Evolutionary conservation across 306 rosid genomes (phyloP).

Genomic region (Begonia peltatifolia): DNA sequence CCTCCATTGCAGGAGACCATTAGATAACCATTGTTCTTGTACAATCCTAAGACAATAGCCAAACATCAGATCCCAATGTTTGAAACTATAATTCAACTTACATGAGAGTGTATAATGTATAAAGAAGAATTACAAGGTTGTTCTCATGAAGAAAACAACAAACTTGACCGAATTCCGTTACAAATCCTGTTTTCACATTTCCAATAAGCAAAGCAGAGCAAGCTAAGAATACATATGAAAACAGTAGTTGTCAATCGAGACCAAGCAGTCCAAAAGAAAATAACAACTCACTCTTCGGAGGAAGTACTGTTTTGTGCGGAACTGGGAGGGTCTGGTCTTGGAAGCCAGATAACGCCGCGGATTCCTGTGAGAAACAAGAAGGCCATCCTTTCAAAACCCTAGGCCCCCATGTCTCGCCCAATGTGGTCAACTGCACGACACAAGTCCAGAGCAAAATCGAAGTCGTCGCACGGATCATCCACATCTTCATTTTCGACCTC

Average conservation of each 20-base stretch:
- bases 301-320: constrained; percentile 4
- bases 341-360: constrained; percentile 15
- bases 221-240: neutral
- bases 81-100: no score
- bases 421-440: constrained; percentile 21
- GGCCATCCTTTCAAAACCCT: constrained; percentile 14
- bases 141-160: neutral
- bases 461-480: constrained; percentile 28
- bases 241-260: no score
- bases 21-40: constrained; percentile 48
- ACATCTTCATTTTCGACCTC: constrained; percentile 23
- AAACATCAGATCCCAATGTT: neutral
- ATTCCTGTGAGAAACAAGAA: constrained; percentile 10
- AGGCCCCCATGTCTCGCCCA: constrained; percentile 16
- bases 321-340: constrained; percentile 16
- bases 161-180: neutral
- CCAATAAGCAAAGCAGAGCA: neutral
- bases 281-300: constrained; percentile 10
- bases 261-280: neutral
- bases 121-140: neutral
- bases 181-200: neutral
- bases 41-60: constrained; percentile 23
- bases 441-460: constrained; percentile 33
- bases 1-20: constrained; percentile 76
- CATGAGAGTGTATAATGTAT: neutral